phyloP scores from a whole-genome alignment of 2,329 filamentous ascomycete species.

The Stemphylium vesicarium region DNA sequence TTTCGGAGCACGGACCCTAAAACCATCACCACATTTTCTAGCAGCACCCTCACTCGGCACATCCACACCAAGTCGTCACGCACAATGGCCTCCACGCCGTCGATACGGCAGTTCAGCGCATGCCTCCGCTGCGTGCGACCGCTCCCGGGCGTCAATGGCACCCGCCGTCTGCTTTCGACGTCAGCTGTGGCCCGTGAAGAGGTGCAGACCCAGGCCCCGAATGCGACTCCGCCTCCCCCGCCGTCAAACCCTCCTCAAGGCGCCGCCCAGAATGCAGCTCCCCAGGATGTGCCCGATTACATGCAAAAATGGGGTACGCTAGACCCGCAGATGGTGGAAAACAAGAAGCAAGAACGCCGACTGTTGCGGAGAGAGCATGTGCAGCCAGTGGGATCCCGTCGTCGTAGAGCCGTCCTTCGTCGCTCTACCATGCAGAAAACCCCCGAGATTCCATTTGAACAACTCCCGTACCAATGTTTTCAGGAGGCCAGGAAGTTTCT shows the following conservation, averaged over 20 bases:
- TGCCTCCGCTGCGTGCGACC: slow-evolving; percentile 46
- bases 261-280: slow-evolving; percentile 15
- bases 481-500: slow-evolving; percentile 91
- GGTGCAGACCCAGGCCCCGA: slow-evolving; percentile 44
- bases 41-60: slow-evolving; percentile 6
- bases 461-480: slow-evolving; percentile 96
- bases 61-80: slow-evolving; percentile 15
- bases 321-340: slow-evolving; percentile 42
- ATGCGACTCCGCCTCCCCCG: slow-evolving; percentile 28
- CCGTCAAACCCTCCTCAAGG: slow-evolving; percentile 19
- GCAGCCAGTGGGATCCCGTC: slow-evolving; percentile 80
- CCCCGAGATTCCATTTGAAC: slow-evolving; percentile 81
- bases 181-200: slow-evolving; percentile 54
- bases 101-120: slow-evolving; percentile 41
- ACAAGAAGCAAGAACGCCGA: slow-evolving; percentile 64
- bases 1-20: slow-evolving; percentile 13
- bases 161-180: slow-evolving; percentile 56
- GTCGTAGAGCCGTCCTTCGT: slow-evolving; percentile 66
- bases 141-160: slow-evolving; percentile 37
- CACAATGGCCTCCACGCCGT: slow-evolving; percentile 46
- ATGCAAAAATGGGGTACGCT: slow-evolving; percentile 46
- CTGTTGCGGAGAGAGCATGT: slow-evolving; percentile 70
- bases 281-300: slow-evolving; percentile 33
- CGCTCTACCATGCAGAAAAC: slow-evolving; percentile 57
- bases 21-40: slow-evolving; percentile 29